Evolutionary conservation across 192 early-diverging fungal genomes (phyloP), one percentile per base, ranked within the genome.

Genomic region (Gonapodya sp.): DNA sequence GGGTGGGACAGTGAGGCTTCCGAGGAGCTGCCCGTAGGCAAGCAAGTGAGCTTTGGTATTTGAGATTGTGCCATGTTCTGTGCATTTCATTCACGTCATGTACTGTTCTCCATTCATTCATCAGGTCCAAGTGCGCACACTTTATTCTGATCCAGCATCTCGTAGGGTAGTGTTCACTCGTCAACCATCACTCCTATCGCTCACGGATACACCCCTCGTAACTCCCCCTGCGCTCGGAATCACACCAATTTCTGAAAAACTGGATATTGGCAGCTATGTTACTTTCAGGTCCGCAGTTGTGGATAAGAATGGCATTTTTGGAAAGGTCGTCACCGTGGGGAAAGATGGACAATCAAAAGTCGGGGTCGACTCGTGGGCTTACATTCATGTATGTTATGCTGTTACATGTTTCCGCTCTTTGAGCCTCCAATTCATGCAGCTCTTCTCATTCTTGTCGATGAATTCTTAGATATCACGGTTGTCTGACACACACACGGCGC

Each of bases 321-420:
- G 46, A 24, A 64, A 64, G 46, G 46, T 64, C 8, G 46, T 24
- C 24, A 24, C 46, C 46, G 46, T 64, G 24, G 46, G 46, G 8
- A n/a, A n/a, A n/a, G n/a, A n/a, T n/a, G 46, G 46, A 16, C 8
- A 64, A 64, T 8, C 46, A 16, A 64, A 8, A 24, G 46, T 24
- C 8, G 46, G 46, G 8, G 8, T 24, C 46, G 46, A 64, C 8
- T 64, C 46, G 8, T 64, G 80, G 78, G 93, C 89, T 75, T 93
- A 87, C 80, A 88, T 92, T 35, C 92, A 93, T 81, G 86, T 89
- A 80, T 80, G 82, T 90, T 35, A 2, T n/a, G n/a, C n/a, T n/a
- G n/a, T n/a, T n/a, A n/a, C n/a, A n/a, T n/a, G n/a, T n/a, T n/a
- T 35, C 32, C 77, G n/a, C 24, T 18, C 78, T 2, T 75, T 37